phyloP scores from a whole-genome alignment of 2,329 filamentous ascomycete species.

The Colletotrichum sp. region DNA sequence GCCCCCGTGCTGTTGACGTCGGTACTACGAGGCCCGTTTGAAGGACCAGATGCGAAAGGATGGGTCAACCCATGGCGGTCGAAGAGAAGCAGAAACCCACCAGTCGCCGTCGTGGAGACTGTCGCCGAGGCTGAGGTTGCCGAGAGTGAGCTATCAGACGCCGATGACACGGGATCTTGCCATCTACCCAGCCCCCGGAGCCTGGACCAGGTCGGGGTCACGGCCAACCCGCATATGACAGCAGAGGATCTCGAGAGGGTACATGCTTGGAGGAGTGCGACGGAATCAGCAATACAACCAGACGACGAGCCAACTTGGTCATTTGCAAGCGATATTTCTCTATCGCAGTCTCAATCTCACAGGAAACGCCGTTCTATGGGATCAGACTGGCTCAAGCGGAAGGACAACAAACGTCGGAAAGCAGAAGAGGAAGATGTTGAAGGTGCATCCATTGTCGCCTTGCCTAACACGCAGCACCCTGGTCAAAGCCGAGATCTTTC shows the following conservation, averaged over 20 bases:
- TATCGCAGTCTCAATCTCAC: conserved; percentile 25
- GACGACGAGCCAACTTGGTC: conserved; percentile 14
- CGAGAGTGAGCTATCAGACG: not conserved
- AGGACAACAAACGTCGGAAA: conserved; percentile 31
- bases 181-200: conserved; percentile 48
- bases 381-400: conserved; percentile 37
- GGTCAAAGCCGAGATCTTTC: not conserved
- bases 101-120: not conserved
- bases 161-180: conserved; percentile 27
- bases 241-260: conserved; percentile 35
- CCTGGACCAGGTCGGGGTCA: conserved; percentile 36
- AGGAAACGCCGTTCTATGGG: conserved; percentile 25
- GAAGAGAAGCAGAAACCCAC: conserved; percentile 19
- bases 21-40: conserved; percentile 66
- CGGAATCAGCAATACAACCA: conserved; percentile 8
- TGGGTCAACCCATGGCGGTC: conserved; percentile 61
- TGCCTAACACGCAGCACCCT: not conserved
- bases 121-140: not conserved
- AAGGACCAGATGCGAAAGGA: conserved; percentile 35
- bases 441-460: not conserved
- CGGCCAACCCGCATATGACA: conserved; percentile 33
- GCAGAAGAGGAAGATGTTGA: not conserved
- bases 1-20: conserved; percentile 65
- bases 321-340: conserved; percentile 24
- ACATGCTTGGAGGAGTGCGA: conserved; percentile 33